phyloP scores from a whole-genome alignment of 345 rosid species.

The Litchi chinensis region DNA sequence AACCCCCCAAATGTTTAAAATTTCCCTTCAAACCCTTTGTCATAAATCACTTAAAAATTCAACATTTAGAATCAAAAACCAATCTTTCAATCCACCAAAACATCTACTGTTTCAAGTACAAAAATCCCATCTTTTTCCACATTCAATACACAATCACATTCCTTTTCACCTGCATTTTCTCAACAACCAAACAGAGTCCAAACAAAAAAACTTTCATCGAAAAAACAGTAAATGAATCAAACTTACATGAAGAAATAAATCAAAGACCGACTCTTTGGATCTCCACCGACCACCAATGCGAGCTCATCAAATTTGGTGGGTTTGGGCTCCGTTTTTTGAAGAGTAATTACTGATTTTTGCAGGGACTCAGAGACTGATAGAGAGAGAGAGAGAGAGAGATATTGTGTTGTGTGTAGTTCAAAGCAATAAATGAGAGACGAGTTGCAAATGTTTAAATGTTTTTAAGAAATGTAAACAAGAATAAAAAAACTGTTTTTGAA shows the following conservation, averaged over 20 bases:
- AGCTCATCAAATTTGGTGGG: conserved; percentile 10
- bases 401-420: conserved; percentile 29
- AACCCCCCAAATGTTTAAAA: background rate
- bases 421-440: conserved; percentile 46
- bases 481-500: background rate
- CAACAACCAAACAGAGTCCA: conserved; percentile 15
- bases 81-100: too few species aligned
- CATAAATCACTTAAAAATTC: background rate
- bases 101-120: background rate
- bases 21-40: too few species aligned
- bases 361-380: background rate
- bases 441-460: background rate
- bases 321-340: background rate
- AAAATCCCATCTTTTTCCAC: background rate
- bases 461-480: background rate
- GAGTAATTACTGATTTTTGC: conserved; percentile 2
- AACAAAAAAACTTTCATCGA: background rate
- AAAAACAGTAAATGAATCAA: background rate
- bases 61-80: too few species aligned
- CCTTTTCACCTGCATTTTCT: conserved; percentile 10
- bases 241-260: conserved; percentile 32
- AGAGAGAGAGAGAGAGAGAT: conserved; percentile 13
- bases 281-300: conserved; percentile 20
- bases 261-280: conserved; percentile 4
- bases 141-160: background rate